Conservation (phyloP, 257 asterid genomes). For the Paraleonurus japonicus region DNA sequence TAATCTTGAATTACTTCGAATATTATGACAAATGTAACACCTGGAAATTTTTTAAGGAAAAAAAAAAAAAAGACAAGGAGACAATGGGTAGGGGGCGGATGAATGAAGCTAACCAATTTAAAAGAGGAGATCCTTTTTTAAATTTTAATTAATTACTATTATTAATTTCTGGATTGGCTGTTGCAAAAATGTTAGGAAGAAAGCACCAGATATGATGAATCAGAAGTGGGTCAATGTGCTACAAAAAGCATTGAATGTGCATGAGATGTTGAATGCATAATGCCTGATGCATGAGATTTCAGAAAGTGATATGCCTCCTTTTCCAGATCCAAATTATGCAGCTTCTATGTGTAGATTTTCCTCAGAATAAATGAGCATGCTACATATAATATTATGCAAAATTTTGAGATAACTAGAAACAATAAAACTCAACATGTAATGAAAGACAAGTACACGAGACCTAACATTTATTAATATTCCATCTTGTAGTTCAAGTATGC, state of each 20-base stretch:
- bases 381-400: no score
- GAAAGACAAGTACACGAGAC: neutral
- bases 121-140: neutral
- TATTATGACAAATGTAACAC: neutral
- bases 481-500: neutral
- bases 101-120: neutral
- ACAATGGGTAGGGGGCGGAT: neutral
- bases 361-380: neutral
- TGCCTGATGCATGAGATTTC: neutral
- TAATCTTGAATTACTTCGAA: neutral
- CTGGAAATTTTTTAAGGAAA: neutral
- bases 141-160: neutral
- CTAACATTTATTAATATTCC: no score
- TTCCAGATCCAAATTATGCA: conserved; percentile 2
- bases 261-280: conserved; percentile 20
- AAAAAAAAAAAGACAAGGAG: neutral
- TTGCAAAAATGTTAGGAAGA: neutral
- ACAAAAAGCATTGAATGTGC: conserved; percentile 25
- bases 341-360: neutral
- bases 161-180: neutral
- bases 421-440: neutral
- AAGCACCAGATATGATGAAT: neutral
- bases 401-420: no score
- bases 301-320: conserved; percentile 16
- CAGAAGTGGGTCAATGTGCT: conserved; percentile 31